Percentiles rank a stretch among this genome's conserved stretches.
Evolutionary conservation across 1,284 basidiomycete genomes (phyloP).

Genomic region (Ceratobasidium sp.): DNA sequence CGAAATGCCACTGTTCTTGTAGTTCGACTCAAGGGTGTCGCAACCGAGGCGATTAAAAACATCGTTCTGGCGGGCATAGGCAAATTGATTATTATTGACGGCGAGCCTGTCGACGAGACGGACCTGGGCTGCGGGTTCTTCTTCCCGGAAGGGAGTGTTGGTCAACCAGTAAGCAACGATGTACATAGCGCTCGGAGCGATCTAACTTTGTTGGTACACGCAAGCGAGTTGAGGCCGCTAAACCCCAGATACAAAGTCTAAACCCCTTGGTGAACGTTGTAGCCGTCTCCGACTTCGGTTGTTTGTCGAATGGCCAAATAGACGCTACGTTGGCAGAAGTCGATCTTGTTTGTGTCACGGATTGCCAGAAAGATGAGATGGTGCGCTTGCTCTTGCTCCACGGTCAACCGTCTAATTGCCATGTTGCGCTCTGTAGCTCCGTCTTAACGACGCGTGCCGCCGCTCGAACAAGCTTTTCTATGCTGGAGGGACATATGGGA

Average conservation of each 20-base stretch:
- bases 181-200: neutral
- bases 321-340: constrained; percentile 60
- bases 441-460: constrained; percentile 78
- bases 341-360: constrained; percentile 85
- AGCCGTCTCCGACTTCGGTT: constrained; percentile 62
- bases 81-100: constrained; percentile 61
- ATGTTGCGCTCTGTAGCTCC: constrained; percentile 60
- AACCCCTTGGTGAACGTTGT: constrained; percentile 91
- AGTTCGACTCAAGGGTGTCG: constrained; percentile 79
- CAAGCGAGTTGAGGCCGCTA: constrained; percentile 84
- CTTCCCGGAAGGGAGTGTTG: constrained; percentile 91
- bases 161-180: constrained; percentile 68
- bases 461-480: constrained; percentile 80
- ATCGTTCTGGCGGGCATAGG: constrained; percentile 65
- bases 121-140: constrained; percentile 95
- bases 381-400: constrained; percentile 59
- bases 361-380: constrained; percentile 69
- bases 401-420: constrained; percentile 31
- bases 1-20: constrained; percentile 90
- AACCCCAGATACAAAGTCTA: constrained; percentile 81
- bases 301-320: constrained; percentile 59
- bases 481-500: constrained; percentile 86
- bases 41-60: constrained; percentile 98
- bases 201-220: constrained; percentile 20
- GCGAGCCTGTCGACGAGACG: constrained; percentile 58